Conservation (phyloP, 768 basidiomycete species). For the Phanerodontia chrysosporium region DNA sequence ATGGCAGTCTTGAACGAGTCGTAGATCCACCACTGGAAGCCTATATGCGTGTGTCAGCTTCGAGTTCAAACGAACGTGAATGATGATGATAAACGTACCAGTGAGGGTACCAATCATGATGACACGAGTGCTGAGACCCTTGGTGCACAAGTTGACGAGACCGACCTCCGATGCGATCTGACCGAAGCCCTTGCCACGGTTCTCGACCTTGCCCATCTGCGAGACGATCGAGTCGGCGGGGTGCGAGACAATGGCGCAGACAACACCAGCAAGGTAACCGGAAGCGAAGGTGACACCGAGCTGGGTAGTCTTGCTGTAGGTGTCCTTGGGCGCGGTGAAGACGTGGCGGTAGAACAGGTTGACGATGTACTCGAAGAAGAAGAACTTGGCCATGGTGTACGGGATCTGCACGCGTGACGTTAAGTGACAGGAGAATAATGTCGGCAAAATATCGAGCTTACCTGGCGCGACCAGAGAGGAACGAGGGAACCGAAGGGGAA, state of each 20-base stretch:
- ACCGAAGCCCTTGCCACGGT: constrained; percentile 78
- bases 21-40: constrained; percentile 95
- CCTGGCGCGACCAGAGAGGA: constrained; percentile 87
- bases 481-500: constrained; percentile 84
- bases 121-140: constrained; percentile 85
- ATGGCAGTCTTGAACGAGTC: constrained; percentile 80
- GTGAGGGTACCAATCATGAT: constrained; percentile 59
- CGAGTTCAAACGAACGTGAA: not conserved
- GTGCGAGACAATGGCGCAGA: constrained; percentile 94
- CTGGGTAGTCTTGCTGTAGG: constrained; percentile 77
- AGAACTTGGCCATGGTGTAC: constrained; percentile 99
- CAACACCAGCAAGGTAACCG: constrained; percentile 93
- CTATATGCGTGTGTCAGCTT: constrained; percentile 41
- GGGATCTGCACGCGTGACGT: constrained; percentile 62
- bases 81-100: constrained; percentile 13
- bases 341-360: constrained; percentile 85
- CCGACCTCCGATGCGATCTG: constrained; percentile 72
- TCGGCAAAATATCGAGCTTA: constrained; percentile 25
- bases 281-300: constrained; percentile 87
- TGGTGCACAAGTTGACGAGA: constrained; percentile 59
- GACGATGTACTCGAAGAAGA: constrained; percentile 89
- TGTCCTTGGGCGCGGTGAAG: constrained; percentile 73
- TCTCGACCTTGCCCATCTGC: constrained; percentile 83
- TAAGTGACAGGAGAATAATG: not conserved
- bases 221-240: constrained; percentile 94